Base-by-base conservation (phyloP, 164 flowering plant species). In the Chloranthus sessilifolius region DNA sequence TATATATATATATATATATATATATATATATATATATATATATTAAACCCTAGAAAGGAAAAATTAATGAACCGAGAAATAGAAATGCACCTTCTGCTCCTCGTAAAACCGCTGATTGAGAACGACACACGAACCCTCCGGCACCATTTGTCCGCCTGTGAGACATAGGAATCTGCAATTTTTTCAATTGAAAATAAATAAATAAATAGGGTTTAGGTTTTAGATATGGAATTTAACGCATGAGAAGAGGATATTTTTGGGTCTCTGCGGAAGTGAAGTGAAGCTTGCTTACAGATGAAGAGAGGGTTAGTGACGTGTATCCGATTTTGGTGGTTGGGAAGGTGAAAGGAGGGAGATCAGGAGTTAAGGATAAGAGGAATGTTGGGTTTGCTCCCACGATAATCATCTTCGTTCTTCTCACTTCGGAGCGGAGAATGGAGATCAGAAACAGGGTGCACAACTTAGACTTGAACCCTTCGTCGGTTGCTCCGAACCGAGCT, bases 81-180 rank as follows among this genome's bases (percentile, higher is more conserved):
- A 41, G 46, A 50, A 40, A 43, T 17, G 21, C 17, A 71, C 74
- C 71, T 36, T 55, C 49, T 7, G 46, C 65, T 44, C 37, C 59
- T 41, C 58, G 37, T 44, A 72, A 62, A 50, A 55, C 16, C 5
- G 72, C 50, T 31, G 66, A 50, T 27, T 40, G 46, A 52, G 48
- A 43, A 43, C 49, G 53, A 43, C 34, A 8, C 41, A 60, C 43
- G 2, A 55, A 22, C 28, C 61, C 20, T 10, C 31, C 23, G 25
- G 9, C 34, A 15, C 58, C 40, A 26, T 16, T 47, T 44, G 21
- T 55, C 34, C 28, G 57, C 47, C 52, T 7, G 23, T 54, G 23
- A 3, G 44, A 52, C 35, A 42, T 41, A n/a, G 26, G 40, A 52
- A 36, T 38, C 68, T 72, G 67, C 35, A 16, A 50, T 34, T 30